Percentiles rank a stretch among this genome's conserved stretches.
Conservation (phyloP, 495 filamentous ascomycete genomes). For the Geoglossum glabrum region DNA sequence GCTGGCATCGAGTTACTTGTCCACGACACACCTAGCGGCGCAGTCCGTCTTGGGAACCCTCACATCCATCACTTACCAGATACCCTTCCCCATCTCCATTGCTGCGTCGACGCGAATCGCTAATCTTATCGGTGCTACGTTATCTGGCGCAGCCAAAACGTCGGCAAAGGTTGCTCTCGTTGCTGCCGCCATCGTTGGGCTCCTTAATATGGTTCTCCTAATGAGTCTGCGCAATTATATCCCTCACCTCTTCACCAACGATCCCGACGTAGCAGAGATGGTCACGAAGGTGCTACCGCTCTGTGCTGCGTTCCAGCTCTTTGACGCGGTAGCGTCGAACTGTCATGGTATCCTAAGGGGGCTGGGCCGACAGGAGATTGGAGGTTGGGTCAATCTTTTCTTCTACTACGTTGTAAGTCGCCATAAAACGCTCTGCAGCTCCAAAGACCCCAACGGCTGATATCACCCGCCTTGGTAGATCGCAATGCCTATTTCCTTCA, state of each 20-base stretch:
- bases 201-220: slow-evolving; percentile 17
- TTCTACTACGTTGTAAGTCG: slow-evolving; percentile 9
- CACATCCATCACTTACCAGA: slow-evolving; percentile 39
- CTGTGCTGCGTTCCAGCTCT: slow-evolving; percentile 14
- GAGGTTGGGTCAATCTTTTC: slow-evolving; percentile 7
- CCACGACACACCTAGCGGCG: slow-evolving; percentile 33
- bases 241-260: slow-evolving; percentile 20
- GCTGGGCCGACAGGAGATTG: slow-evolving; percentile 10
- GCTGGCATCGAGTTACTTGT: slow-evolving; percentile 27
- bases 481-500: slow-evolving; percentile 13
- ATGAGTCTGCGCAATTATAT: slow-evolving; percentile 17
- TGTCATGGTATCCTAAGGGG: slow-evolving; percentile 13
- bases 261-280: slow-evolving; percentile 18
- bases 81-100: slow-evolving; percentile 44
- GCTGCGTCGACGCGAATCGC: slow-evolving; percentile 42
- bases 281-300: slow-evolving; percentile 12
- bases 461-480: slow-evolving; percentile 3
- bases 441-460: neutral
- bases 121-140: slow-evolving; percentile 36
- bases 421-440: neutral
- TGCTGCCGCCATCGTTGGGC: slow-evolving; percentile 15
- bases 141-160: slow-evolving; percentile 15
- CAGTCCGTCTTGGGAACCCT: slow-evolving; percentile 46
- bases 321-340: slow-evolving; percentile 13
- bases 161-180: slow-evolving; percentile 16